phyloP scores from a whole-genome alignment of 306 rosid genomes.

The Betula pendula region DNA sequence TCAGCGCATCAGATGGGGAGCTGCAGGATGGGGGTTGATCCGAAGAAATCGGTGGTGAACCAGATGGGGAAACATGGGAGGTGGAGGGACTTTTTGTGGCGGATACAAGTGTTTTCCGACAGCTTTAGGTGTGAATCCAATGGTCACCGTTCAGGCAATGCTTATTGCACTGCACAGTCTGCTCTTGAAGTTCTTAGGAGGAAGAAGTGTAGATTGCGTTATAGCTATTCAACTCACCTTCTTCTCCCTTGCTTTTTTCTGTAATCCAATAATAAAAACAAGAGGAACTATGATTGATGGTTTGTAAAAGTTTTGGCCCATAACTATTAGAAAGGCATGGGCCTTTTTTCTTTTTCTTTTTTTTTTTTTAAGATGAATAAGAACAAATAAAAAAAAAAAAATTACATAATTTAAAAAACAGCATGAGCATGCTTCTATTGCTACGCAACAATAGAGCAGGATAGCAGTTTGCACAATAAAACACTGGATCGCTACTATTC shows the following conservation, averaged over 20 bases:
- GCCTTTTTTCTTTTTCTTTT: too few relatives aligned
- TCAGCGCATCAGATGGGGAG: conserved; percentile 95
- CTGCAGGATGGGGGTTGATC: conserved; percentile 66
- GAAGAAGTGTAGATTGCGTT: conserved; percentile 36
- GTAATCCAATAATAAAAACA: neutral
- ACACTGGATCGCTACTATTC: too few relatives aligned
- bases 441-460: too few relatives aligned
- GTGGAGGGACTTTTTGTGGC: conserved; percentile 72
- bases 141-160: conserved; percentile 80
- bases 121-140: conserved; percentile 84
- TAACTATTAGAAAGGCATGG: too few relatives aligned
- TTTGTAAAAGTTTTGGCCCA: too few relatives aligned
- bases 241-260: neutral
- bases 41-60: conserved; percentile 58
- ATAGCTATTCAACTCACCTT: neutral
- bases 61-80: conserved; percentile 81
- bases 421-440: too few relatives aligned
- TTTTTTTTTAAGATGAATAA: too few relatives aligned
- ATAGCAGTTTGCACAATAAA: too few relatives aligned
- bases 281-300: too few relatives aligned
- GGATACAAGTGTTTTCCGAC: conserved; percentile 85
- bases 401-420: too few relatives aligned
- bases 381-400: too few relatives aligned
- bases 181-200: conserved; percentile 58
- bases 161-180: conserved; percentile 84